These are phyloP conservation scores for Monosporascus sp. DNA, from an alignment of 2,329 filamentous ascomycete species.

Conservation along the genomic window DNA sequence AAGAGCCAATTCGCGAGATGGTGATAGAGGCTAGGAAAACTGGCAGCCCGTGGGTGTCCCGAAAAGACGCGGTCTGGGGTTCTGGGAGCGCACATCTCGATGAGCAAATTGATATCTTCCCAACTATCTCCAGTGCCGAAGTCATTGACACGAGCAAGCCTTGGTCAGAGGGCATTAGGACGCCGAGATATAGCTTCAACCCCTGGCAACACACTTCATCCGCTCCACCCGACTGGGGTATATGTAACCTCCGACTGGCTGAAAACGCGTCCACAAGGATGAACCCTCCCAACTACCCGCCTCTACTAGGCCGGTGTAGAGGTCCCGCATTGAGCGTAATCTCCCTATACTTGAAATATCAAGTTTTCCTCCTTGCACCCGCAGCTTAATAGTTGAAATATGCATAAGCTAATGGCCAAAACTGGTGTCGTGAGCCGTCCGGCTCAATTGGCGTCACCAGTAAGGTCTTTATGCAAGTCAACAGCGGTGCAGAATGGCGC, in stretches of 20 bases:
- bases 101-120: no score
- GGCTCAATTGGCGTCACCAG: not conserved
- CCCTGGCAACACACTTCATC: not conserved
- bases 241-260: conserved; percentile 9
- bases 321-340: conserved; percentile 19
- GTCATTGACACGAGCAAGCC: not conserved
- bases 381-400: conserved; percentile 10
- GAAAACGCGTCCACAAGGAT: conserved; percentile 1
- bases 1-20: not conserved
- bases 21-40: not conserved
- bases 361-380: conserved; percentile 9
- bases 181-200: not conserved
- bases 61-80: not conserved
- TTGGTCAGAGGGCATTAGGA: not conserved
- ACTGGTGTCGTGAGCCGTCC: not conserved
- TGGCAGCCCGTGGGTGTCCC: not conserved
- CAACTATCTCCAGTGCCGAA: conserved; percentile 1
- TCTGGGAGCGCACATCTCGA: no score
- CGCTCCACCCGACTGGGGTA: not conserved
- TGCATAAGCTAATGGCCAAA: conserved; percentile 1
- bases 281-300: conserved; percentile 1
- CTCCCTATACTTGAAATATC: conserved; percentile 17
- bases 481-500: not conserved
- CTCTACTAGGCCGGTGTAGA: conserved; percentile 10
- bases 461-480: not conserved